Evolutionary conservation across 2,329 filamentous ascomycete genomes (phyloP).

Genomic region (Hypoxylon sp.): DNA sequence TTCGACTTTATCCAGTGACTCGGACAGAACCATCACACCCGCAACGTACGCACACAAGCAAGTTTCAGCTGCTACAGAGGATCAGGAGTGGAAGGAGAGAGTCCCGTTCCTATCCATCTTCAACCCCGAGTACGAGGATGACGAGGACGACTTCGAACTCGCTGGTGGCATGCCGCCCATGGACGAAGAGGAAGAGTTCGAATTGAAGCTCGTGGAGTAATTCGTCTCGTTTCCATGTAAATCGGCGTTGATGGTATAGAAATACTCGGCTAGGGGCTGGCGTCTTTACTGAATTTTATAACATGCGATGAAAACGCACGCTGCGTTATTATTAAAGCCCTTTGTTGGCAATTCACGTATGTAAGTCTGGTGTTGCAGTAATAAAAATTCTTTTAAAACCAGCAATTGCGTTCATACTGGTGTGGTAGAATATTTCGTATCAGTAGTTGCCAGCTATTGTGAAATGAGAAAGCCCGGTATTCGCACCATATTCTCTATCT

Average conservation of each 20-base stretch:
- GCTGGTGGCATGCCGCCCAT: slow-evolving; percentile 49
- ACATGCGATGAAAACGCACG: background rate
- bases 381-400: background rate
- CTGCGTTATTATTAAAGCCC: background rate
- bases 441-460: too few relatives aligned
- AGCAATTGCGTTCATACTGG: background rate
- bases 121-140: slow-evolving; percentile 61
- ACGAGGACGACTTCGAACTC: slow-evolving; percentile 53
- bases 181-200: slow-evolving; percentile 65
- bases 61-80: slow-evolving; percentile 44
- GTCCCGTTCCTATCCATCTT: slow-evolving; percentile 71
- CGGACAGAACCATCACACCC: slow-evolving; percentile 62
- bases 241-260: slow-evolving; percentile 27
- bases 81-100: slow-evolving; percentile 54
- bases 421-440: too few relatives aligned
- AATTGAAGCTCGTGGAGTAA: slow-evolving; percentile 59
- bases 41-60: slow-evolving; percentile 55
- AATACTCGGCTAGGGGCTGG: slow-evolving; percentile 10
- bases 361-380: background rate
- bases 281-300: slow-evolving; percentile 9
- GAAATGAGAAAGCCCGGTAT: too few relatives aligned
- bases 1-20: slow-evolving; percentile 54
- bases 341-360: slow-evolving; percentile 25
- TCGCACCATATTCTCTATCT: too few relatives aligned
- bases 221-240: slow-evolving; percentile 1